Evolutionary conservation across 1,284 basidiomycete species (phyloP).

Genomic region (Puccinia horiana): DNA sequence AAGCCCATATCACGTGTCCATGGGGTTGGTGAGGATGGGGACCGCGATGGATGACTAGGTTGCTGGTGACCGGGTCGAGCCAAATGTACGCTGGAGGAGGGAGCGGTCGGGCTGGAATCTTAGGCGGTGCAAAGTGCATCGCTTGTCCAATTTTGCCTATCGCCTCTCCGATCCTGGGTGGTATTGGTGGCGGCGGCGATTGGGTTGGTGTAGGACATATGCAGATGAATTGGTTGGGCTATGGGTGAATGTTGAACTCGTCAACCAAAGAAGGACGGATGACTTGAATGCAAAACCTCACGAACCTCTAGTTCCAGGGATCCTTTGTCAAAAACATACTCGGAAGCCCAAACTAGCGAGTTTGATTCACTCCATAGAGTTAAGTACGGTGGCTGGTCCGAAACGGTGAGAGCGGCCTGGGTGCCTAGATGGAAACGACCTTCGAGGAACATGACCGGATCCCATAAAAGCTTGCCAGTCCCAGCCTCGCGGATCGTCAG

Average conservation of each 20-base stretch:
- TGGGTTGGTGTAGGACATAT: slow-evolving; percentile 2
- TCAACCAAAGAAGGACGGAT: neutral
- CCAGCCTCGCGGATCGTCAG: slow-evolving; percentile 38
- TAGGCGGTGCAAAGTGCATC: neutral
- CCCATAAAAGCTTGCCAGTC: slow-evolving; percentile 37
- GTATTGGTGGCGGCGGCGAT: slow-evolving; percentile 34
- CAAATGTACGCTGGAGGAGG: slow-evolving; percentile 32
- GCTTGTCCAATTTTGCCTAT: neutral
- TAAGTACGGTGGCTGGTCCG: slow-evolving; percentile 33
- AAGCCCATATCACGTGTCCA: slow-evolving; percentile 37
- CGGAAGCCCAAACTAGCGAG: slow-evolving; percentile 41
- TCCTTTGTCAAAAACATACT: slow-evolving; percentile 43
- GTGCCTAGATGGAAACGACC: slow-evolving; percentile 11
- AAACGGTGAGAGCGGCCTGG: slow-evolving; percentile 25
- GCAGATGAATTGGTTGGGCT: slow-evolving; percentile 48
- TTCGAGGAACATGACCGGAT: slow-evolving; percentile 32
- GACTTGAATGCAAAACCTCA: neutral
- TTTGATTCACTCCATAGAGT: slow-evolving; percentile 31
- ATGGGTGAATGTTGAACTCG: neutral
- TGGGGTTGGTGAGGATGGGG: slow-evolving; percentile 41
- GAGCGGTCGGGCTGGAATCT: slow-evolving; percentile 31
- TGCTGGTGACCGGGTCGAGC: slow-evolving; percentile 43
- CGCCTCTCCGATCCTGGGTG: slow-evolving; percentile 6
- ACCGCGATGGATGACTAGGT: slow-evolving; percentile 40
- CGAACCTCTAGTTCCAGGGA: slow-evolving; percentile 28